phyloP scores from a whole-genome alignment of 306 rosid species.

The Pyrus pyrifolia region DNA sequence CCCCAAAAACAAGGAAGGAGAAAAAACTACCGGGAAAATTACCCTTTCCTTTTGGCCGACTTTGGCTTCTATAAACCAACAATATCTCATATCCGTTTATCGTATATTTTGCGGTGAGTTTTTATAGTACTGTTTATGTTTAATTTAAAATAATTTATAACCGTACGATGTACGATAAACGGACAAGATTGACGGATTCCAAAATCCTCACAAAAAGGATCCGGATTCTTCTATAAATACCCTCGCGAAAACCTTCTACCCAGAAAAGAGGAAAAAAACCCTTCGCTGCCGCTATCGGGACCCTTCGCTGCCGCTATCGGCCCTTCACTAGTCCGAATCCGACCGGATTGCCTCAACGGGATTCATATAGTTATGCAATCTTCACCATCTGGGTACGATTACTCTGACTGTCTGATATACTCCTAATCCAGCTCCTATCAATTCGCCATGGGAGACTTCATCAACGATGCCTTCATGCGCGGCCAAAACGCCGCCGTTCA shows the following conservation, averaged over 20 bases:
- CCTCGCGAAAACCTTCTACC: neutral
- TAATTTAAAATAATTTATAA: too few relatives aligned
- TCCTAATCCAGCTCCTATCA: slow-evolving; percentile 11
- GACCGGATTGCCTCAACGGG: slow-evolving; percentile 18
- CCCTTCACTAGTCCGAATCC: neutral
- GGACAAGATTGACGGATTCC: too few relatives aligned
- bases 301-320: slow-evolving; percentile 11
- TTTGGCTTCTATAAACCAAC: neutral
- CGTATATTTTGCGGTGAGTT: rapidly evolving
- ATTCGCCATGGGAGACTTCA: slow-evolving; percentile 71
- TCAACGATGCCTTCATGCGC: slow-evolving; percentile 74
- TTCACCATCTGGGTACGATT: slow-evolving; percentile 4
- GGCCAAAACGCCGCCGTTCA: slow-evolving; percentile 97
- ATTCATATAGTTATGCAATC: slow-evolving; percentile 8
- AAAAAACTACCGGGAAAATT: too few relatives aligned
- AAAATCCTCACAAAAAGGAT: too few relatives aligned
- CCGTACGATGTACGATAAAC: too few relatives aligned
- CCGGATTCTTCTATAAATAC: slow-evolving; percentile 11
- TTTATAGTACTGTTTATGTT: too few relatives aligned
- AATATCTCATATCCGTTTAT: too few relatives aligned
- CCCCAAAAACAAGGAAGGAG: too few relatives aligned
- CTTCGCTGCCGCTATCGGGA: too few relatives aligned
- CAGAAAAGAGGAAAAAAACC: neutral
- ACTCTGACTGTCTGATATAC: neutral
- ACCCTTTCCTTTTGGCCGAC: too few relatives aligned